Base-by-base conservation (phyloP, 208 protist genomes). In the Trypanosoma mega region DNA sequence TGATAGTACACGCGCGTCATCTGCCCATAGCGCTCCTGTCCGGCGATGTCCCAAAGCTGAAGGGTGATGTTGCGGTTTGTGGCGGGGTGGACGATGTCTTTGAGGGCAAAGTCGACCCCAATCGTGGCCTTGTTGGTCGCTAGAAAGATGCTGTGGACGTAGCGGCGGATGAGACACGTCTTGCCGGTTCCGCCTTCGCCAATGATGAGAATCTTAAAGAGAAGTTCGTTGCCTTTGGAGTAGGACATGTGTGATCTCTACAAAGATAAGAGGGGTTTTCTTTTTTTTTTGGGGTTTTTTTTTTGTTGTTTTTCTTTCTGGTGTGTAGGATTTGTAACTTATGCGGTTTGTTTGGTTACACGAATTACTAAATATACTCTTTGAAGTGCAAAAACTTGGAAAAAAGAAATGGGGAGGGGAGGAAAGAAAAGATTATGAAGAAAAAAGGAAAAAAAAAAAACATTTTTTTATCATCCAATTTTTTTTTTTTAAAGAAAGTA, bases 1-100 rank as follows among this genome's bases (percentile, higher is more conserved):
- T 89, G 81, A 62, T 97, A 97, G 57, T 94, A 97, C 43, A 85
- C 89, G 3, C 86, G 89, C 12, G 90, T 93, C 60, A 97, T 82
- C 12, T 89, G 82, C 21, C 89, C 78, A 41, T 90, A 94, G 30
- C 78, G 75, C 63, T 96, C 87, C 30, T 96, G 90, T 12, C 90
- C 90, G 7, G 85, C 85, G 27, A 87, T 94, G 59, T 96, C 90
- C 88, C 90, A 96, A 5, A 96, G 66, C 60, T 94, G 85, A 46
- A 96, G 82, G 2, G 84, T 84, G 39, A 94, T 72, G 14, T 72
- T 72, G 1, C 82, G 2, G 52, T 83, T 9, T 63, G 78, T 29
- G 66, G 68, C 23, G 75, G 74, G 47, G 79, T 87, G 30, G 80
- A 77, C 4, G 82, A 73, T 4, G 79, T 89, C 46, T 61, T 56